phyloP scores from a whole-genome alignment of 352 stramenopile species.

The Globisporangium paddicum region DNA sequence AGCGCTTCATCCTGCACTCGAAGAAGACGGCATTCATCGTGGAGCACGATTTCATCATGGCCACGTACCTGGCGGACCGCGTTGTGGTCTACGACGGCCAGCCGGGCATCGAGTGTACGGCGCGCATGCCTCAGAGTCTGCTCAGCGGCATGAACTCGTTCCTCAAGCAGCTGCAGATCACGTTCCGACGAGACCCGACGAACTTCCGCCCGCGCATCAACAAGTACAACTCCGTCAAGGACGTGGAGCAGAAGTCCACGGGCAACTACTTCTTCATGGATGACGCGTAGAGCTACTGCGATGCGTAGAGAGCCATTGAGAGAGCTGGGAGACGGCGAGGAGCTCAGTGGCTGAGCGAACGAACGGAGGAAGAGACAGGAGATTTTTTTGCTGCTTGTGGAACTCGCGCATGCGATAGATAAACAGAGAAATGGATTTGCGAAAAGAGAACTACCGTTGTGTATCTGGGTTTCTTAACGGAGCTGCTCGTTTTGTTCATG shows the following conservation, averaged over 20 bases:
- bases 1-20: constrained; percentile 99
- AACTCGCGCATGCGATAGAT: neutral
- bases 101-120: constrained; percentile 97
- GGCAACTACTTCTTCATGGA: constrained; percentile 99
- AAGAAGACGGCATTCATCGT: constrained; percentile 99
- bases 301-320: neutral
- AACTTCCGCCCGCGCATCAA: constrained; percentile 98
- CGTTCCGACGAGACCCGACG: constrained; percentile 98
- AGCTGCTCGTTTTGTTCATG: neutral
- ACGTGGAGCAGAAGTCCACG: constrained; percentile 96
- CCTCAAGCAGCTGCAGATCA: constrained; percentile 98
- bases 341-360: neutral
- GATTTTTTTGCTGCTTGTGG: constrained; percentile 16
- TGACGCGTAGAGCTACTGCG: constrained; percentile 52
- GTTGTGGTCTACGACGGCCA: constrained; percentile 95
- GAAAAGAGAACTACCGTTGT: neutral
- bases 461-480: neutral
- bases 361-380: neutral
- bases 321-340: neutral
- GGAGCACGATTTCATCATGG: constrained; percentile 99
- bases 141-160: constrained; percentile 99
- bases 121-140: constrained; percentile 92
- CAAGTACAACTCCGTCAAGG: constrained; percentile 95
- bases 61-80: constrained; percentile 97
- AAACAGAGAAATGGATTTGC: constrained; percentile 8